Base-by-base conservation (phyloP, 73 alveolate species). In the Blepharisma japonicum region DNA sequence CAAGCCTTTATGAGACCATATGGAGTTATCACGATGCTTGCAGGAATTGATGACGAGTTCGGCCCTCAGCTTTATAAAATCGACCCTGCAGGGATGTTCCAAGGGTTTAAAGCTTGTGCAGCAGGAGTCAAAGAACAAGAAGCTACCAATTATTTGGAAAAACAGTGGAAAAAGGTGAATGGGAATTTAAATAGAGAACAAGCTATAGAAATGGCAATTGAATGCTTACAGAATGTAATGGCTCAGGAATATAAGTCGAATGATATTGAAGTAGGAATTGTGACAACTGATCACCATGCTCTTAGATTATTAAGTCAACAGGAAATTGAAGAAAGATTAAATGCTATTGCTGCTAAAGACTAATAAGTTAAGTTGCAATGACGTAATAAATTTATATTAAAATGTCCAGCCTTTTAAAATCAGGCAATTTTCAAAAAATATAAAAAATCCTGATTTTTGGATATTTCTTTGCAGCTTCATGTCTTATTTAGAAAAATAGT, bases 91-190 rank as follows among this genome's bases (percentile, higher is more conserved):
- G 99, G 99, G 8, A 81, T 86, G 71, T 88, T 79, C 80, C 83
- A 89, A 74, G 99, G 99, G 4, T 95, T 89, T 80, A 90, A 86
- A 77, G 68, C 68, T 14, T 84, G 89, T 68, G 93, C 98, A 21
- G 89, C 97, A 39, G 99, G 99, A 11, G 88, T 91, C 72, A 95
- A 95, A 87, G 99, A 95, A 84, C 94, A 95, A 91, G 97, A 94
- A 53, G 97, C 97, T 8, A 91, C 94, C 71, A 93, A 92, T 78
- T 87, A 89, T 68, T 81, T 95, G 11, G 98, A 95, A 86, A 92
- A 94, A 83, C 87, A 93, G 67, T 87, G 81, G 55, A 95, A 91
- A 71, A 95, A 91, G 85, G 87, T 86, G 68, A 79, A 84, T 32
- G 96, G 86, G 54, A 87, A 90, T 55, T 87, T 91, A 90, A 92